These are phyloP conservation scores for Talinum fruticosum DNA, from an alignment of 148 eudicot genomes.

Conservation along the genomic window DNA sequence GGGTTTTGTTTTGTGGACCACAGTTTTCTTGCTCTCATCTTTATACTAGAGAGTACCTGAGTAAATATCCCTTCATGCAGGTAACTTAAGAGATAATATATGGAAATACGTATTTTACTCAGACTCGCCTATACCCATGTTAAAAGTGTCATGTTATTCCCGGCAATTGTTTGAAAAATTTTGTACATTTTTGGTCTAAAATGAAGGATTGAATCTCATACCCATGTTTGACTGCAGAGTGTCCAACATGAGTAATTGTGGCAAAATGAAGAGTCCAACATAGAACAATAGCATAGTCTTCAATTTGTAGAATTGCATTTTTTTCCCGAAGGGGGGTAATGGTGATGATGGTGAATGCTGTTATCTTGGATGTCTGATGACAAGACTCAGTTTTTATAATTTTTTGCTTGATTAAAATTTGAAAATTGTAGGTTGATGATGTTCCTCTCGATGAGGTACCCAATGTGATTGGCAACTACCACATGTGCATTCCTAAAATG, in stretches of 20 bases:
- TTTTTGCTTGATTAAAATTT: not conserved
- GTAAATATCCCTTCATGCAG: slow-evolving; percentile 57
- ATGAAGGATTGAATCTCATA: too few relatives aligned
- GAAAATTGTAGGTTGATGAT: slow-evolving; percentile 72
- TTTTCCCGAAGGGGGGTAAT: too few relatives aligned
- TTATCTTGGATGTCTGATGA: not conserved
- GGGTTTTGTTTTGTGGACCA: slow-evolving; percentile 77
- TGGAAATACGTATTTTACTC: not conserved
- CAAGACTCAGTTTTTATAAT: not conserved
- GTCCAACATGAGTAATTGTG: too few relatives aligned
- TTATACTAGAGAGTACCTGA: slow-evolving; percentile 73
- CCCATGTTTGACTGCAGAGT: too few relatives aligned
- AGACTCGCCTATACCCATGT: too few relatives aligned
- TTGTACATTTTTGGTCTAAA: too few relatives aligned
- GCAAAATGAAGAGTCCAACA: too few relatives aligned
- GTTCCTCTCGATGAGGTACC: slow-evolving; percentile 55
- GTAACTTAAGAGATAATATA: slow-evolving; percentile 28
- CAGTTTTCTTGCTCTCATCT: slow-evolving; percentile 62
- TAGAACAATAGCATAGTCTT: too few relatives aligned
- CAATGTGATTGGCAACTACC: slow-evolving; percentile 68
- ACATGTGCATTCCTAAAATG: slow-evolving; percentile 66
- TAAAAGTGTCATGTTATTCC: too few relatives aligned
- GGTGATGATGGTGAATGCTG: not conserved
- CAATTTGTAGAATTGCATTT: too few relatives aligned
- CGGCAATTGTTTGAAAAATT: too few relatives aligned